These are phyloP conservation scores for Termitomyces sp. DNA, from an alignment of 768 basidiomycete genomes.

Conservation along the genomic window DNA sequence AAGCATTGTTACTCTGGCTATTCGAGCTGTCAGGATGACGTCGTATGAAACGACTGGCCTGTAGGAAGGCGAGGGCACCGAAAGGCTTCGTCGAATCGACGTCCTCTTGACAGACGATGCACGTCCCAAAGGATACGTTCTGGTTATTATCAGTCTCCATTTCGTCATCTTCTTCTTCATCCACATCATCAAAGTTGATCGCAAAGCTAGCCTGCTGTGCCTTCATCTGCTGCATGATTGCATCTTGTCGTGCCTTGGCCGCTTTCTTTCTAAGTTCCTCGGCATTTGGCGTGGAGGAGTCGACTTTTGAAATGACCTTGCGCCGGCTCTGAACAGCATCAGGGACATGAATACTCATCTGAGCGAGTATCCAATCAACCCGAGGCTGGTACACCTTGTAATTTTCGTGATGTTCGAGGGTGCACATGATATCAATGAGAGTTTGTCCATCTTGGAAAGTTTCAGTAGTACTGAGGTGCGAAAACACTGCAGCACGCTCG, in stretches of 20 bases:
- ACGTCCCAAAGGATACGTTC: slow-evolving; percentile 74
- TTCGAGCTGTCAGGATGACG: slow-evolving; percentile 69
- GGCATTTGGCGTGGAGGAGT: slow-evolving; percentile 39
- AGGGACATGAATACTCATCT: slow-evolving; percentile 54
- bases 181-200: slow-evolving; percentile 68
- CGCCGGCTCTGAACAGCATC: slow-evolving; percentile 54
- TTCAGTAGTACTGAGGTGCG: slow-evolving; percentile 50
- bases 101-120: slow-evolving; percentile 98
- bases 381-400: slow-evolving; percentile 72
- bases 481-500: slow-evolving; percentile 65
- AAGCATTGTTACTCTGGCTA: slow-evolving; percentile 41
- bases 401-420: slow-evolving; percentile 73
- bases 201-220: slow-evolving; percentile 88
- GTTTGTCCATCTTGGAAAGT: slow-evolving; percentile 58
- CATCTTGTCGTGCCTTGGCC: slow-evolving; percentile 87
- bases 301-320: slow-evolving; percentile 34
- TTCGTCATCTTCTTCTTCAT: slow-evolving; percentile 70
- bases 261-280: slow-evolving; percentile 78
- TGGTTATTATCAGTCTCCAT: slow-evolving; percentile 48
- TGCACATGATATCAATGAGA: slow-evolving; percentile 69
- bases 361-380: slow-evolving; percentile 70
- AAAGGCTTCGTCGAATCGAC: slow-evolving; percentile 71
- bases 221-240: slow-evolving; percentile 95
- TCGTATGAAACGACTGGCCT: slow-evolving; percentile 83
- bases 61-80: slow-evolving; percentile 82